Base-by-base conservation (phyloP, 2,329 filamentous ascomycete species). In the Lasiodiplodia hormozganensis region DNA sequence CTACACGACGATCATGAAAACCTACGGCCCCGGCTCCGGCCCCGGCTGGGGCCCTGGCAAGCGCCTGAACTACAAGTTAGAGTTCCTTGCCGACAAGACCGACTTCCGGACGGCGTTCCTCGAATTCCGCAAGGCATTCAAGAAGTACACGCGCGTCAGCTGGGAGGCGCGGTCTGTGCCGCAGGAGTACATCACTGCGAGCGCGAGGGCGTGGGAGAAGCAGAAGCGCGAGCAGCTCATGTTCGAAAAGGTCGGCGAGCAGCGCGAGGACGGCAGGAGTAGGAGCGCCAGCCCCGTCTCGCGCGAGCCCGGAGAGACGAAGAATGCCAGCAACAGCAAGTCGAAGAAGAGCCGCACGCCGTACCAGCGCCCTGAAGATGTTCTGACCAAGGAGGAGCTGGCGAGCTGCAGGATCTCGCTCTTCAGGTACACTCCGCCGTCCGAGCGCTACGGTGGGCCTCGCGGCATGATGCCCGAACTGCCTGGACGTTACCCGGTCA, bases 101-200 rank as follows among this genome's bases (percentile, higher is more conserved):
- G 68, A 71, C 69, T 82, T 76, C 72, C 7, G 53, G 1, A 72
- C 74, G 11, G 80, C 82, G 11, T 78, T 77, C 68, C 72, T 71
- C 31, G 67, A 72, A 56, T 83, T 83, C 75, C 76, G 77, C 56
- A 73, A 77, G 57, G 72, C 74, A 8, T 84, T 84, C 76, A 72
- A 74, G 76, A 78, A 69, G 73, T 79, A 18, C 40, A 83, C 82
- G 0, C 72, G 77, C 2, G 72, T 81, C 0, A 62, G 75, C 3
- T 85, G 82, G 82, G 77, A 81, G 69, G 74, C 81, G 52, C 81
- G 82, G 18, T 72, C 80, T 67, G 34, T 67, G 7, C 4, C 25
- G 1, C 38, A 34, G 38, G 38, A 53, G 23, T 62, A 53, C 43
- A 18, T 65, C 18, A 2, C 23, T 18, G 23, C 65, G 38, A 5